Base-by-base conservation (phyloP, 305 asterid genomes). In the Fraxinus sp. region DNA sequence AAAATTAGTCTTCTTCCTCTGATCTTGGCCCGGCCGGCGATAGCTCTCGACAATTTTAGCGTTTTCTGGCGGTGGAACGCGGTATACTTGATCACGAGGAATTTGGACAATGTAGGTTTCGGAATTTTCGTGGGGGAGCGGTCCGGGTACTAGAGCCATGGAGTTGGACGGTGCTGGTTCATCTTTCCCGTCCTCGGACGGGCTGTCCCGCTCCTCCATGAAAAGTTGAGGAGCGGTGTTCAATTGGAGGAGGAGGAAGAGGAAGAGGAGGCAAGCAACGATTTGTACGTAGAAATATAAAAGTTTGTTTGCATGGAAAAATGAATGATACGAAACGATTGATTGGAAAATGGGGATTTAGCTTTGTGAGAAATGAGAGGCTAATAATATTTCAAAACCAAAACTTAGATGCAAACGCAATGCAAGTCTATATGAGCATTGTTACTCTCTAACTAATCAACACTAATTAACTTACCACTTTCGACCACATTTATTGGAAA, bases 151-250 rank as follows among this genome's bases (percentile, higher is more conserved):
- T 3, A 24, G 33, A 66, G 36, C 52, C 18, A 39, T 33, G 84
- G 82, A 10, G 83, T 66, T 4, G 86, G 78, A 26, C 79, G 89
- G 35, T 0, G 30, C 62, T 49, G 26, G 33, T 52, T 85, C 83
- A 74, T 80, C 71, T 62, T 81, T 84, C 44, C 81, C 32, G 16
- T 81, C 84, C 52, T 74, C 86, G 59, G 86, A 41, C 30, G 93
- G 85, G 62, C 86, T 88, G 5, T 41, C 90, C 95, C 94, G 91
- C 94, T 91, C 97, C 96, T 89, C 98, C 98, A 92, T 94, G 79
- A 84, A 74, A 74, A 77, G 77, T 83, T 70, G 93, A 83, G 92
- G 95, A 90, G 93, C 91, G 93, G 91, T 80, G 82, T 75, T 24
- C 35, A 26, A 71, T 4, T 36, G 52, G 75, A 33, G 74, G 73